Conservation (phyloP, 2,329 filamentous ascomycete genomes). For the Curvularia spicifera region DNA sequence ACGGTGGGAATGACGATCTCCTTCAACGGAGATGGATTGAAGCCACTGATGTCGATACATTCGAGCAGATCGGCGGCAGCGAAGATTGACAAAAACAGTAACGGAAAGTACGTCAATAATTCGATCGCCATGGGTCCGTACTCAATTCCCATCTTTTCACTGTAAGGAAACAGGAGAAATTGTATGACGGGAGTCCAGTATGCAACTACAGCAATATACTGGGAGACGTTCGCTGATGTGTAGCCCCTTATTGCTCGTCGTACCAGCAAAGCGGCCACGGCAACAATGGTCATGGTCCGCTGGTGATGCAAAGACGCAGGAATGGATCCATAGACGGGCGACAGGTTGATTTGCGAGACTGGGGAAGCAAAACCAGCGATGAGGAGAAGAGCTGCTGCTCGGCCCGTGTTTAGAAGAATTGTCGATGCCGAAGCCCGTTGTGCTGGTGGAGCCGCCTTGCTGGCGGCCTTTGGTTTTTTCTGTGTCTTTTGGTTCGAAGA, state of each 20-base stretch:
- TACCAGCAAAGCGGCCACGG: slow-evolving; percentile 74
- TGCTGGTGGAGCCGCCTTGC: slow-evolving; percentile 33
- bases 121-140: slow-evolving; percentile 81
- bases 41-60: slow-evolving; percentile 60
- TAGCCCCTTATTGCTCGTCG: slow-evolving; percentile 64
- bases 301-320: slow-evolving; percentile 76
- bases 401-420: slow-evolving; percentile 40
- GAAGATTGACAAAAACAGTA: slow-evolving; percentile 51
- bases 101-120: slow-evolving; percentile 68
- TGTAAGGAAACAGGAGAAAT: slow-evolving; percentile 71
- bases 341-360: slow-evolving; percentile 76
- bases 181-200: slow-evolving; percentile 77
- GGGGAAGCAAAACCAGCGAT: slow-evolving; percentile 70
- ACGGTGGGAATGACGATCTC: slow-evolving; percentile 70
- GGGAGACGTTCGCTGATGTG: slow-evolving; percentile 55
- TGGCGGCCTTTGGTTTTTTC: slow-evolving; percentile 44
- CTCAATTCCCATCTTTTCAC: slow-evolving; percentile 68
- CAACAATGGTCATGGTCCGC: slow-evolving; percentile 67
- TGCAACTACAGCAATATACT: slow-evolving; percentile 74
- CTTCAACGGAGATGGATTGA: slow-evolving; percentile 63
- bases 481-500: slow-evolving; percentile 43
- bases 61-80: slow-evolving; percentile 63
- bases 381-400: slow-evolving; percentile 54
- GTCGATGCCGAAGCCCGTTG: slow-evolving; percentile 31
- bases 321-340: slow-evolving; percentile 87